Evolutionary conservation across 2,329 filamentous ascomycete species (phyloP).

Genomic region (Sordariomycetes sp.): DNA sequence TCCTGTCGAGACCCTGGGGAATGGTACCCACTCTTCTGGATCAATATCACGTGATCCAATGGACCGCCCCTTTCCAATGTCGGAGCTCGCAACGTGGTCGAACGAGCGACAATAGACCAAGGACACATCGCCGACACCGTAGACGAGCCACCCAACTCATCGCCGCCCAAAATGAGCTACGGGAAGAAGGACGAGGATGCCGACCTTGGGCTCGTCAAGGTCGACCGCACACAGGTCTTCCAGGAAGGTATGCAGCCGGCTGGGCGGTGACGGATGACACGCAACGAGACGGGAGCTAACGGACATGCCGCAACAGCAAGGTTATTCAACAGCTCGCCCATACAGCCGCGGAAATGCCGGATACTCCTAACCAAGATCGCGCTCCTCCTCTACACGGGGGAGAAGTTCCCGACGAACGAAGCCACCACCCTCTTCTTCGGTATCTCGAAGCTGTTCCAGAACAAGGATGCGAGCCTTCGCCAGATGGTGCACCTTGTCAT

Average conservation of each 20-base stretch:
- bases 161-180: slow-evolving; percentile 70
- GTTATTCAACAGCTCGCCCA: slow-evolving; percentile 94
- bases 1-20: neutral
- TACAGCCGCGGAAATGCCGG: slow-evolving; percentile 94
- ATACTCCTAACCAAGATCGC: slow-evolving; percentile 96
- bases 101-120: neutral
- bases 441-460: slow-evolving; percentile 98
- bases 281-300: slow-evolving; percentile 1
- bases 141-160: neutral
- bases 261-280: neutral
- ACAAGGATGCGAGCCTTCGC: slow-evolving; percentile 93
- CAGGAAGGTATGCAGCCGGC: slow-evolving; percentile 69
- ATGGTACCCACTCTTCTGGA: neutral
- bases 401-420: slow-evolving; percentile 94
- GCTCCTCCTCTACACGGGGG: slow-evolving; percentile 89
- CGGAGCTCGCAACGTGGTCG: slow-evolving; percentile 5
- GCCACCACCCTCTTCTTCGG: slow-evolving; percentile 97
- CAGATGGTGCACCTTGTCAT: slow-evolving; percentile 98
- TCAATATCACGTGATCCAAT: neutral
- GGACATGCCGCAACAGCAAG: slow-evolving; percentile 50
- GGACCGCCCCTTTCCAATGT: slow-evolving; percentile 1
- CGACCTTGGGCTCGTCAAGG: slow-evolving; percentile 86
- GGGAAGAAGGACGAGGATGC: slow-evolving; percentile 99
- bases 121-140: neutral
- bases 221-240: slow-evolving; percentile 95